Evolutionary conservation across 2,329 filamentous ascomycete genomes (phyloP).

Genomic region (Colletotrichum limetticola): DNA sequence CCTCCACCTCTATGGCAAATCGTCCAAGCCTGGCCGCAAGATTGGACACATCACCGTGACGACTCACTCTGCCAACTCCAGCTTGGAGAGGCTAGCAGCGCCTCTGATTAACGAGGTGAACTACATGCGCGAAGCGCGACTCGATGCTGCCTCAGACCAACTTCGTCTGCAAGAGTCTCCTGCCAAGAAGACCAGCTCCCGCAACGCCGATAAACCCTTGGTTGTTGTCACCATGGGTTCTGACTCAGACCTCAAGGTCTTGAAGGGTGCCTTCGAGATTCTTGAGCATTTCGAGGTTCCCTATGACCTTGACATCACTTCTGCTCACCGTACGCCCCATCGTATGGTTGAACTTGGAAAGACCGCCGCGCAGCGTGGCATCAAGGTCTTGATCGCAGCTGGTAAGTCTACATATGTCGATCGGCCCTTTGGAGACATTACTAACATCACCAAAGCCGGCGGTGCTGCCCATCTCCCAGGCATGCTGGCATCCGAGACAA

Average conservation of each 20-base stretch:
- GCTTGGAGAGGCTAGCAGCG: conserved; percentile 68
- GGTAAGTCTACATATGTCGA: neutral
- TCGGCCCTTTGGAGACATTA: neutral
- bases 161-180: conserved; percentile 47
- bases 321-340: conserved; percentile 79
- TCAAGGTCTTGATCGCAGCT: conserved; percentile 80
- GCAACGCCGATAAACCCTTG: conserved; percentile 58
- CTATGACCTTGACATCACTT: conserved; percentile 80
- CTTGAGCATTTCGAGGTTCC: conserved; percentile 78
- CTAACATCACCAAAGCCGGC: conserved; percentile 59
- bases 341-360: conserved; percentile 76
- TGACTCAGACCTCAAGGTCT: conserved; percentile 78
- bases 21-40: conserved; percentile 87
- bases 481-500: conserved; percentile 78
- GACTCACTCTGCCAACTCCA: conserved; percentile 72
- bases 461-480: conserved; percentile 80
- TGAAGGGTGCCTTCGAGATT: conserved; percentile 73
- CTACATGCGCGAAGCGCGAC: conserved; percentile 65
- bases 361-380: conserved; percentile 70
- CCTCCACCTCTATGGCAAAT: conserved; percentile 93
- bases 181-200: conserved; percentile 36
- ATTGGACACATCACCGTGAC: conserved; percentile 94
- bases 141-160: conserved; percentile 52
- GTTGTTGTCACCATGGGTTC: conserved; percentile 88
- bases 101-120: conserved; percentile 76